phyloP scores from a whole-genome alignment of 176 grass and related monocot species.

The Cocos nucifera region DNA sequence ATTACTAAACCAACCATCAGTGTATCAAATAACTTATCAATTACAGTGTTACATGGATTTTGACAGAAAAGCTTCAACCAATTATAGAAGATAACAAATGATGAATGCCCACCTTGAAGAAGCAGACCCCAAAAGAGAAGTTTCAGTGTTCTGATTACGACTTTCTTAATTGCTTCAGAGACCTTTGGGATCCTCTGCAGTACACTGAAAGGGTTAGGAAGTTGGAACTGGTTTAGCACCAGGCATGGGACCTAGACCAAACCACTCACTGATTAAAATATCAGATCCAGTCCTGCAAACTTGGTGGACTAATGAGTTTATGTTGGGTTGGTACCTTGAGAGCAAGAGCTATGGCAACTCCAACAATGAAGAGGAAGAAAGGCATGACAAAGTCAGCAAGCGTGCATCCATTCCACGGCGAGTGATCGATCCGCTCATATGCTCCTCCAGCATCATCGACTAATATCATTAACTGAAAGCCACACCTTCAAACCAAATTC shows the following conservation, averaged over 20 bases:
- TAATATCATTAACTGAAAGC: conserved; percentile 18
- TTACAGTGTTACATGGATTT: too few species aligned
- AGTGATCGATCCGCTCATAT: conserved; percentile 17
- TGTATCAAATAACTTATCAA: too few species aligned
- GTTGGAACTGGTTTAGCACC: too few species aligned
- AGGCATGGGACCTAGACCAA: too few species aligned
- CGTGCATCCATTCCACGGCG: conserved; percentile 19
- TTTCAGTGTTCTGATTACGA: conserved; percentile 46
- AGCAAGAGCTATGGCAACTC: conserved; percentile 15
- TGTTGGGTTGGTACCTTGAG: conserved; percentile 1
- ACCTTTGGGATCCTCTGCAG: conserved; percentile 54
- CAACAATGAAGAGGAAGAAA: conserved; percentile 24
- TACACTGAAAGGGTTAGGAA: background rate
- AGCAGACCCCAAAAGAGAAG: conserved; percentile 69
- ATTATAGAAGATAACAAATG: too few species aligned
- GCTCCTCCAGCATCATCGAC: conserved; percentile 16
- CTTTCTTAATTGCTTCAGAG: conserved; percentile 27
- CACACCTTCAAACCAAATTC: background rate
- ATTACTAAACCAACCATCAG: too few species aligned
- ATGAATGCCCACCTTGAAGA: conserved; percentile 38
- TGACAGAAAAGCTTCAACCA: too few species aligned
- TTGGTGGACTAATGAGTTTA: too few species aligned
- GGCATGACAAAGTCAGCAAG: conserved; percentile 23
- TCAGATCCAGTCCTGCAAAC: too few species aligned
- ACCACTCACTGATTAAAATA: too few species aligned